Evolutionary conservation across 2,329 filamentous ascomycete genomes (phyloP), one percentile per base, ranked within the genome.

Genomic region (Epichloe amarillans): DNA sequence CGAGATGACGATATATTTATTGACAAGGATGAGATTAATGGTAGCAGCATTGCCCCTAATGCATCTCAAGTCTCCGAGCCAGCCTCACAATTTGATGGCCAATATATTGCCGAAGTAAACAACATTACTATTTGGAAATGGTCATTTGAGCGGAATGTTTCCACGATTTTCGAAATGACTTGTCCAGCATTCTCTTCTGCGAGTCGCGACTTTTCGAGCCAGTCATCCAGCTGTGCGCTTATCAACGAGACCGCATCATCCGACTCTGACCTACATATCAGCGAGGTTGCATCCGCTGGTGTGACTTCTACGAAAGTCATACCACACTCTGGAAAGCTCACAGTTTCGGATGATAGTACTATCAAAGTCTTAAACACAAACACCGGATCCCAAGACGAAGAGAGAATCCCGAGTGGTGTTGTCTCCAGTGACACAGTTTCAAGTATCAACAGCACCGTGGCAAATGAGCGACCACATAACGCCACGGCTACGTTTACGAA

Each of bases 1-100:
- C 78, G 79, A 50, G 78, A 83, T n/a, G 80, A 85, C 15, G 78
- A 80, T 17, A 72, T 79, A 35, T 68, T 71, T 67, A 46, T 56
- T 71, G 53, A 61, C 12, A 49, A 58, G 41, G 49, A 63, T 56
- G 52, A 62, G 53, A 17, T 26, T 5, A 19, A 35, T 12, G 37
- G 26, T 4, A 43, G 30, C n/a, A 14, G 45, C 6, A 14, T 41
- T 39, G 33, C 17, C 10, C n/a, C 37, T 6, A 35, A 51, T 37
- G 42, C 33, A 23, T 23, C 42, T n/a, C 30, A 47, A 19, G 5
- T 8, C 11, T 33, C 19, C 15, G 7, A 40, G 5, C 7, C 23
- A 15, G 40, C n/a, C 19, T 37, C 40, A n/a, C 10, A 15, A 11
- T 38, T 4, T 15, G 15, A n/a, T 11, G 7, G 35, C 14, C 30